Evolutionary conservation across 108 stramenopile genomes (phyloP), one percentile per base, ranked within the genome.

Genomic region (Fragilariopsis cylindrus): DNA sequence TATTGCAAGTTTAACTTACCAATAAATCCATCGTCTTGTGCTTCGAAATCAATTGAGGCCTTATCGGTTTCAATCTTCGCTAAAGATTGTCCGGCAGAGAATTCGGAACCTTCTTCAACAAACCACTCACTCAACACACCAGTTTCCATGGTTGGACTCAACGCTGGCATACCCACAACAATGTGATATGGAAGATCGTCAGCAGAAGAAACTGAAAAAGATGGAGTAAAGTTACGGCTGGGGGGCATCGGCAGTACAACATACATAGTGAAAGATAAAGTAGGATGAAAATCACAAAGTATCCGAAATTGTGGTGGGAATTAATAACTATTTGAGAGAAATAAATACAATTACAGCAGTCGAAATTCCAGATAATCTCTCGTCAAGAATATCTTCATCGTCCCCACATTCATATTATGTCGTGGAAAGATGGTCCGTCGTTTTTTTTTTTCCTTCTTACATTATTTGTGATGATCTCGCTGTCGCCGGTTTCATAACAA

Each of bases 51-150:
- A 56, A 99, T 97, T 62, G 92, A 85, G 15, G 99, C 99, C 84
- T 99, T 99, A 81, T 99, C 99, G 0, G 99, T 99, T 73, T 99
- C 98, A 64, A 99, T 96, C 55, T 98, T 91, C 52, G 96, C 96
- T 53, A 99, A 44, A 60, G 92, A 82, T 80, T 96, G 88, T n/a
- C 99, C 99, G 1, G 98, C 96, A 11, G 75, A 55, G 71, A 99
- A 96, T 7, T 66, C 70, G 52, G 92, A 86, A 40, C 98, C 96
- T 68, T 93, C 94, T 44, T 84, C 48, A 13, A 95, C 84, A 73
- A 90, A 92, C 96, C 98, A 98, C 68, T 86, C 85, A 15, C 96
- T 83, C 63, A 99, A 85, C 63, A 88, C 87, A 44, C 98, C 98
- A 4, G 83, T 76, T 53, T 91, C 89, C 95, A 96, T 99, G 54